A percentile compares a stretch with the other conserved stretches of the same genome.
Conservation (phyloP, 1,139 yeast species). For the Yamadazyma mexicana region DNA sequence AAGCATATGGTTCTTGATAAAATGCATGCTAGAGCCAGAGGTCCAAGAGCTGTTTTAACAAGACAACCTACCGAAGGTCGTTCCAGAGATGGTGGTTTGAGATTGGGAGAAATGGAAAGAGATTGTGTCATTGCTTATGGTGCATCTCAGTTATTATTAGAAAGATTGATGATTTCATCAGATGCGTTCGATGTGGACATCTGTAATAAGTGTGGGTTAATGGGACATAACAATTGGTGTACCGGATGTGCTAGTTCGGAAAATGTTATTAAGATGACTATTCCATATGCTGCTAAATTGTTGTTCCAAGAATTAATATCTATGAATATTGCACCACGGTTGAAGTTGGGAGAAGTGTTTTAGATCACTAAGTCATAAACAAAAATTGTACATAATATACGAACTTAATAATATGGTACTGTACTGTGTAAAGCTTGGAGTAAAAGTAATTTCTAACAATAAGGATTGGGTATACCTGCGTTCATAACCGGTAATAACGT, state of each 20-base stretch:
- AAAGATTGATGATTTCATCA: conserved; percentile 93
- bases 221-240: conserved; percentile 99
- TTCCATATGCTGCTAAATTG: conserved; percentile 96
- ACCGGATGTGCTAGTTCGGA: conserved; percentile 90
- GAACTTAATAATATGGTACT: too few relatives aligned
- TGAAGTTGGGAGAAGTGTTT: conserved; percentile 81
- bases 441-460: too few relatives aligned
- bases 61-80: conserved; percentile 99
- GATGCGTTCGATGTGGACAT: conserved; percentile 98
- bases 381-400: too few relatives aligned
- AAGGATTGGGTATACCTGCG: too few relatives aligned
- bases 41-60: conserved; percentile 96
- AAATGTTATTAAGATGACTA: conserved; percentile 86
- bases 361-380: too few relatives aligned
- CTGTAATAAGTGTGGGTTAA: conserved; percentile 92
- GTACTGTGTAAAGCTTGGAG: too few relatives aligned
- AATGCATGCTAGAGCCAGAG: conserved; percentile 99
- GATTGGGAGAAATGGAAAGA: conserved; percentile 99
- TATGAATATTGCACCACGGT: conserved; percentile 96
- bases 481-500: too few relatives aligned
- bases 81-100: conserved; percentile 97
- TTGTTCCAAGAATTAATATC: conserved; percentile 93
- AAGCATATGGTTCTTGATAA: conserved; percentile 99
- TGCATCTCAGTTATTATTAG: conserved; percentile 91
- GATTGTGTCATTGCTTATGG: conserved; percentile 99